Conservation (phyloP, 2,329 filamentous ascomycete species). For the Botrytis hyacinthi region DNA sequence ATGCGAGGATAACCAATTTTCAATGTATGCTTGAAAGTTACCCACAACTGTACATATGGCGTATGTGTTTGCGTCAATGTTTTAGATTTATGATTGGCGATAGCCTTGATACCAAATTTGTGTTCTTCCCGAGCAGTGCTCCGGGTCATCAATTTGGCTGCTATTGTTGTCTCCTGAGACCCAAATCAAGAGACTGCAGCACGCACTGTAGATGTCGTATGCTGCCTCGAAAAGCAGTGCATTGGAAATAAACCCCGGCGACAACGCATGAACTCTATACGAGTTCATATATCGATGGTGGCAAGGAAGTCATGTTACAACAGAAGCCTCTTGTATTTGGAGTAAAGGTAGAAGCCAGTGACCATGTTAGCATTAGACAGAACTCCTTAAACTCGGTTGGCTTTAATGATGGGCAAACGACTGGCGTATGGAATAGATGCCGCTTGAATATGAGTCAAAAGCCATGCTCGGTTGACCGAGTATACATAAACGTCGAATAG, state of each 20-base stretch:
- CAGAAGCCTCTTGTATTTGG: neutral
- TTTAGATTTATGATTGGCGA: neutral
- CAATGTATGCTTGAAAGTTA: neutral
- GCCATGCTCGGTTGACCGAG: neutral
- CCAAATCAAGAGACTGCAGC: neutral
- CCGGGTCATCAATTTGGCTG: neutral
- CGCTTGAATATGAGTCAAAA: neutral
- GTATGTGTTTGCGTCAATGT: neutral
- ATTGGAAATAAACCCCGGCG: neutral
- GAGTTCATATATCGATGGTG: neutral
- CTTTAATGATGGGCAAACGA: neutral
- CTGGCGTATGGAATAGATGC: neutral
- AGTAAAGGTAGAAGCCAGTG: neutral
- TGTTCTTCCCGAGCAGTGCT: neutral
- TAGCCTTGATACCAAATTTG: neutral
- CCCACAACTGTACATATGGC: neutral
- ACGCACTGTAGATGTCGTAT: neutral
- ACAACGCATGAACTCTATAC: neutral
- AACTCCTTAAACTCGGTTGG: neutral
- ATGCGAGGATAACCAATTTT: neutral
- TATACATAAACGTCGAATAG: neutral
- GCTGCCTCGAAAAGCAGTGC: neutral
- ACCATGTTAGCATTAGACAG: neutral
- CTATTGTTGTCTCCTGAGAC: neutral
- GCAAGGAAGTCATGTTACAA: neutral